These are phyloP conservation scores for Neofusicoccum cordaticola DNA, from an alignment of 2,329 filamentous ascomycete genomes.

Conservation along the genomic window DNA sequence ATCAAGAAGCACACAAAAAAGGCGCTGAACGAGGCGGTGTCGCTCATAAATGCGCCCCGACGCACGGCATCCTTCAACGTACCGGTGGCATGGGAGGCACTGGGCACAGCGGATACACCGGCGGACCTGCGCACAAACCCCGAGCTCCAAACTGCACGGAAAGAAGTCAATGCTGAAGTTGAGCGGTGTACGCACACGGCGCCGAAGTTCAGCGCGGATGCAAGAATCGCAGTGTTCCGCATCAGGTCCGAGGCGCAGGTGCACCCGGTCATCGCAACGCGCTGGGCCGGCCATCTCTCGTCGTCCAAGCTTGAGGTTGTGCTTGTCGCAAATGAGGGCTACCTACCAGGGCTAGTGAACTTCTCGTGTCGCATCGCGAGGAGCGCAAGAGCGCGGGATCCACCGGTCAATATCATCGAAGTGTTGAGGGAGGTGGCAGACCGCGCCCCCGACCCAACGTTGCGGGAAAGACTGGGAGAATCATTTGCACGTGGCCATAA, in stretches of 20 bases:
- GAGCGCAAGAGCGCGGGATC: constrained; percentile 52
- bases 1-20: constrained; percentile 58
- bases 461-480: constrained; percentile 55
- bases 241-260: constrained; percentile 62
- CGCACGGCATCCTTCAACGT: constrained; percentile 62
- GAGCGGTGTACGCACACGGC: constrained; percentile 60
- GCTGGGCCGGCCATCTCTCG: constrained; percentile 62
- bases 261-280: constrained; percentile 65
- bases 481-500: constrained; percentile 66
- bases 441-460: constrained; percentile 27
- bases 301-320: constrained; percentile 61
- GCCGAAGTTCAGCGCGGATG: constrained; percentile 63
- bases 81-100: constrained; percentile 57
- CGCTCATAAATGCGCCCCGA: constrained; percentile 63
- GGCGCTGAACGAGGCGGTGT: constrained; percentile 60
- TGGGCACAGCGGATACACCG: constrained; percentile 52
- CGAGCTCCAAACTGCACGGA: constrained; percentile 53
- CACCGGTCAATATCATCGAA: constrained; percentile 63
- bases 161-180: constrained; percentile 61
- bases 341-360: constrained; percentile 61
- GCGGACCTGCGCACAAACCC: constrained; percentile 50
- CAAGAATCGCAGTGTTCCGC: constrained; percentile 60
- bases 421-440: constrained; percentile 52
- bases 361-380: constrained; percentile 64
- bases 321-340: constrained; percentile 66